These are phyloP conservation scores for Pleurotus cornucopiae DNA, from an alignment of 768 basidiomycete species.

Conservation along the genomic window DNA sequence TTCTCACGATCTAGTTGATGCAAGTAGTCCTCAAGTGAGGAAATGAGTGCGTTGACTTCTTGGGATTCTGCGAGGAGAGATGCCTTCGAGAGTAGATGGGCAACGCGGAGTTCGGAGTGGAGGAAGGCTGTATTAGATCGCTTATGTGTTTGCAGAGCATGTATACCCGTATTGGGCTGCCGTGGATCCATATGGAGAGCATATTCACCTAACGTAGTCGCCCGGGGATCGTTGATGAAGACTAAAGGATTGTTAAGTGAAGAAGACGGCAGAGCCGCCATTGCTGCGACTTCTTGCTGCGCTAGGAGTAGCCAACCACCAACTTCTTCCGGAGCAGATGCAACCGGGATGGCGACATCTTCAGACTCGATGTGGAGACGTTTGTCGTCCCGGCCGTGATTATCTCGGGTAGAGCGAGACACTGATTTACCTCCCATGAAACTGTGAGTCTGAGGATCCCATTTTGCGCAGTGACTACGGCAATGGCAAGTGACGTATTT, in stretches of 20 bases:
- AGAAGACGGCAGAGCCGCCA: constrained; percentile 6
- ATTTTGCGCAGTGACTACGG: not conserved
- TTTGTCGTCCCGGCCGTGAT: constrained; percentile 16
- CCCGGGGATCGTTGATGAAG: constrained; percentile 13
- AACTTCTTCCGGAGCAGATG: not conserved
- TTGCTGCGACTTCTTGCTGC: constrained; percentile 8
- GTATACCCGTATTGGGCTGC: constrained; percentile 8
- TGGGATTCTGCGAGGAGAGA: not conserved
- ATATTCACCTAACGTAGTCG: constrained; percentile 5
- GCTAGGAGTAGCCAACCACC: not conserved
- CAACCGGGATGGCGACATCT: not conserved
- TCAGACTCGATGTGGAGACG: not conserved
- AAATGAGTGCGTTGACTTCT: not conserved
- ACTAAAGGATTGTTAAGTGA: constrained; percentile 7
- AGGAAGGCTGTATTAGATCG: constrained; percentile 8
- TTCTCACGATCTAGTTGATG: not conserved
- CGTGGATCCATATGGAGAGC: not conserved
- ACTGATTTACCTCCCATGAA: constrained; percentile 11
- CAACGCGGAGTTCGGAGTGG: constrained; percentile 5
- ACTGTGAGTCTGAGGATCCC: not conserved
- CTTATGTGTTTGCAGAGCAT: not conserved
- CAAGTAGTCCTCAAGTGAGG: not conserved
- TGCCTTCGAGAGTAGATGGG: constrained; percentile 1
- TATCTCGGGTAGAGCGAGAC: constrained; percentile 12
- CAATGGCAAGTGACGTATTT: not conserved